phyloP scores from a whole-genome alignment of 805 yeast species.

The Candida golubevii region DNA sequence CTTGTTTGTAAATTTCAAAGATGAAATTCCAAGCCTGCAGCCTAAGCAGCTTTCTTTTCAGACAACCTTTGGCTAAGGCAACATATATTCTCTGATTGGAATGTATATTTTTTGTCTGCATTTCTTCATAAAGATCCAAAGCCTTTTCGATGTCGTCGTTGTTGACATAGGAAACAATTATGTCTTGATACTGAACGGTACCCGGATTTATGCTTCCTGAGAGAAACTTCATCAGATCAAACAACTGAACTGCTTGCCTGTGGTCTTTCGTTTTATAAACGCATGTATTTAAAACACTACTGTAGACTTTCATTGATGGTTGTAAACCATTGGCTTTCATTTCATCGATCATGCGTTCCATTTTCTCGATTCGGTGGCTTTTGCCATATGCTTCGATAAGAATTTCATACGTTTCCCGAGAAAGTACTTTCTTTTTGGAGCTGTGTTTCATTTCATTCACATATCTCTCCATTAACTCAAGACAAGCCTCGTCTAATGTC shows the following conservation, averaged over 20 bases:
- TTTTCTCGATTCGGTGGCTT: slow-evolving; percentile 29
- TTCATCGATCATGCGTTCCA: slow-evolving; percentile 34
- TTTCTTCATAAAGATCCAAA: slow-evolving; percentile 69
- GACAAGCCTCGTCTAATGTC: slow-evolving; percentile 17
- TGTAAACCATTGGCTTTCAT: slow-evolving; percentile 36
- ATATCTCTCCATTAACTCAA: slow-evolving; percentile 30
- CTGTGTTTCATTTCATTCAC: slow-evolving; percentile 22
- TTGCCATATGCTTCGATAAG: slow-evolving; percentile 46
- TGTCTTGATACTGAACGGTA: slow-evolving; percentile 59
- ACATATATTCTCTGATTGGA: slow-evolving; percentile 39
- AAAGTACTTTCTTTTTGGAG: slow-evolving; percentile 23
- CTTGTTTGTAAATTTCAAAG: slow-evolving; percentile 51
- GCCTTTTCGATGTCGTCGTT: slow-evolving; percentile 68
- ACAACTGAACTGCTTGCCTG: slow-evolving; percentile 63
- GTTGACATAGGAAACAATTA: slow-evolving; percentile 62
- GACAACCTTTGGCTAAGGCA: slow-evolving; percentile 65
- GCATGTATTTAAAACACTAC: slow-evolving; percentile 59
- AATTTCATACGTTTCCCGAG: slow-evolving; percentile 40
- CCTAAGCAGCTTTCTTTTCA: slow-evolving; percentile 44
- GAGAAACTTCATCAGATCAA: slow-evolving; percentile 81
- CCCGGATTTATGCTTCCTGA: slow-evolving; percentile 66
- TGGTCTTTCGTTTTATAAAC: slow-evolving; percentile 47
- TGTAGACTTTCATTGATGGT: slow-evolving; percentile 46
- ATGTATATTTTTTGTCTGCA: slow-evolving; percentile 35
- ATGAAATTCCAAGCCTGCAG: slow-evolving; percentile 75